Conservation (phyloP, 116 monocot genomes). For the Zostera marina region DNA sequence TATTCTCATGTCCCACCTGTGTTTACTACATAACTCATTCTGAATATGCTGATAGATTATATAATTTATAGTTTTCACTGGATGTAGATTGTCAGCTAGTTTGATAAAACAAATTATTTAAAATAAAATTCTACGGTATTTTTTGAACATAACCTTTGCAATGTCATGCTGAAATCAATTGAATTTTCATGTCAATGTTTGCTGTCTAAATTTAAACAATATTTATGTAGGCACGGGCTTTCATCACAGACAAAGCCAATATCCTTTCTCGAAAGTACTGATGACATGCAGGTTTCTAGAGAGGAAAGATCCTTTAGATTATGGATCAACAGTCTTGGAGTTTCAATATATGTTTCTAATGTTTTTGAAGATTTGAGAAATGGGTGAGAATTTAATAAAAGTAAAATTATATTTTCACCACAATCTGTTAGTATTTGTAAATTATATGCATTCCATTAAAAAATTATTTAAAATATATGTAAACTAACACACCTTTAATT, state of each 20-base stretch:
- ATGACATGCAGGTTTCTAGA: slow-evolving; percentile 66
- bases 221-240: slow-evolving; percentile 56
- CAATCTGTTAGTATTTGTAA: too few species aligned
- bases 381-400: slow-evolving; percentile 33
- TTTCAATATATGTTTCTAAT: slow-evolving; percentile 71
- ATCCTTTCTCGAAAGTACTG: slow-evolving; percentile 45
- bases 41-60: too few species aligned
- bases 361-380: slow-evolving; percentile 93
- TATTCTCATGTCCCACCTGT: too few species aligned
- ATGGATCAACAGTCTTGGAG: slow-evolving; percentile 89
- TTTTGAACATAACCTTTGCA: too few species aligned
- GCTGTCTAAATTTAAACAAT: background rate
- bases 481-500: background rate
- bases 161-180: too few species aligned
- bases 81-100: too few species aligned
- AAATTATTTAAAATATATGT: background rate
- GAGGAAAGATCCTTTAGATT: slow-evolving; percentile 81
- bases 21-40: too few species aligned
- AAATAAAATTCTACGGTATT: too few species aligned
- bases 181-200: background rate
- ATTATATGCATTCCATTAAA: too few species aligned
- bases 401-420: too few species aligned
- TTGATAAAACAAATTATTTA: too few species aligned
- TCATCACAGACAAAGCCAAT: slow-evolving; percentile 58
- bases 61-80: too few species aligned